These are phyloP conservation scores for Linum usitatissimum DNA, from an alignment of 345 rosid genomes.

Conservation along the genomic window DNA sequence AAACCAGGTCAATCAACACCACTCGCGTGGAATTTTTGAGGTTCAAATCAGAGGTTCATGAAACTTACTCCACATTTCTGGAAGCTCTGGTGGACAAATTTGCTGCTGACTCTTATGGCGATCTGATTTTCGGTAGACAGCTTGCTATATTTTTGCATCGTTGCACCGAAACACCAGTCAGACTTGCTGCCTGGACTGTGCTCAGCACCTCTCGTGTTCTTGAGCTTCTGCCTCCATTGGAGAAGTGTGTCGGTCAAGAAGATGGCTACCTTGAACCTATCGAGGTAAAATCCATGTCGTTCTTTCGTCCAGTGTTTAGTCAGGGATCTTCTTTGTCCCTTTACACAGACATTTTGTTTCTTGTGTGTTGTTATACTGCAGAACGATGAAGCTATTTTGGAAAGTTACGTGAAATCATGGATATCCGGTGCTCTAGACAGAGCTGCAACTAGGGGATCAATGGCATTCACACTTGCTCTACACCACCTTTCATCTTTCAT, in stretches of 20 bases:
- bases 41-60: slow-evolving; percentile 61
- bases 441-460: slow-evolving; percentile 50
- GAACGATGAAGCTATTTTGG: slow-evolving; percentile 61
- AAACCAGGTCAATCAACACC: slow-evolving; percentile 12
- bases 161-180: slow-evolving; percentile 46
- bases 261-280: slow-evolving; percentile 73
- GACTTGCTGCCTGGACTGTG: slow-evolving; percentile 67
- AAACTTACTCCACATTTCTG: slow-evolving; percentile 57
- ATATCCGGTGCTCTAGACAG: slow-evolving; percentile 63
- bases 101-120: slow-evolving; percentile 74
- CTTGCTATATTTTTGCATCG: slow-evolving; percentile 60
- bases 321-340: not conserved
- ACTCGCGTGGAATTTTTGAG: slow-evolving; percentile 30
- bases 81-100: slow-evolving; percentile 77
- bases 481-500: slow-evolving; percentile 59
- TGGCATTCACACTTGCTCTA: slow-evolving; percentile 46
- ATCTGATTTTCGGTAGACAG: slow-evolving; percentile 62
- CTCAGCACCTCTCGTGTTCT: slow-evolving; percentile 57
- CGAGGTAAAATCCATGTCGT: slow-evolving; percentile 36
- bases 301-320: not conserved
- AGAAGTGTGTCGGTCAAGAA: slow-evolving; percentile 50
- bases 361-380: slow-evolving; percentile 21
- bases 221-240: slow-evolving; percentile 68
- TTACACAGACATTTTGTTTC: too few relatives aligned
- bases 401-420: slow-evolving; percentile 77